Evolutionary conservation across 2,329 filamentous ascomycete genomes (phyloP).

Genomic region (Drechslerella stenobrocha): DNA sequence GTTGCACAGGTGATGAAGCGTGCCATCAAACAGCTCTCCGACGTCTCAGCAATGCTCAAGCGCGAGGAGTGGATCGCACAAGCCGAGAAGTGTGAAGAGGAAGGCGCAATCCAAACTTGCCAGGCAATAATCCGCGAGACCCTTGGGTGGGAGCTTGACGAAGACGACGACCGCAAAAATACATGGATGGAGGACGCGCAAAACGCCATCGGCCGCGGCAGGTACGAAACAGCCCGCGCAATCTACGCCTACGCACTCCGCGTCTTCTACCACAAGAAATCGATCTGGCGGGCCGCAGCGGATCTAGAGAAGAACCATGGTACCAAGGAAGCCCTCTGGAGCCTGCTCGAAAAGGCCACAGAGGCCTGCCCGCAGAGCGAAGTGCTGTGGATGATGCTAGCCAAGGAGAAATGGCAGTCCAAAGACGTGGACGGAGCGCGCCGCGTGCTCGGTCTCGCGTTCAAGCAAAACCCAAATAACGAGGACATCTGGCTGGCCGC

Average conservation of each 20-base stretch:
- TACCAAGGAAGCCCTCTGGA: constrained; percentile 77
- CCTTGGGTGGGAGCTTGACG: constrained; percentile 86
- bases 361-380: constrained; percentile 90
- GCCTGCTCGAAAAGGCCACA: constrained; percentile 86
- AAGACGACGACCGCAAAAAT: constrained; percentile 94
- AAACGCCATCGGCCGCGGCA: constrained; percentile 75
- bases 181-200: constrained; percentile 95
- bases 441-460: constrained; percentile 81
- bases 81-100: constrained; percentile 91
- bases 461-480: constrained; percentile 93
- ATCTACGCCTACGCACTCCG: constrained; percentile 90
- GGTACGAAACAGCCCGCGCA: constrained; percentile 85
- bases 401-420: constrained; percentile 88
- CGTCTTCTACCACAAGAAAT: constrained; percentile 84
- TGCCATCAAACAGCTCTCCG: constrained; percentile 82
- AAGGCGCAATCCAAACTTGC: constrained; percentile 83
- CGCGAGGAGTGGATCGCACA: constrained; percentile 96
- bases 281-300: constrained; percentile 85
- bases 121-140: constrained; percentile 89
- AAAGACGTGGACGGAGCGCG: constrained; percentile 86
- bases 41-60: constrained; percentile 93
- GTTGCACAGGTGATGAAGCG: constrained; percentile 81
- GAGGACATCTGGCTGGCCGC: constrained; percentile 98
- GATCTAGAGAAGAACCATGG: constrained; percentile 91
- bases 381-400: constrained; percentile 92